phyloP scores from a whole-genome alignment of 257 asterid species.

The Solanum okadae region DNA sequence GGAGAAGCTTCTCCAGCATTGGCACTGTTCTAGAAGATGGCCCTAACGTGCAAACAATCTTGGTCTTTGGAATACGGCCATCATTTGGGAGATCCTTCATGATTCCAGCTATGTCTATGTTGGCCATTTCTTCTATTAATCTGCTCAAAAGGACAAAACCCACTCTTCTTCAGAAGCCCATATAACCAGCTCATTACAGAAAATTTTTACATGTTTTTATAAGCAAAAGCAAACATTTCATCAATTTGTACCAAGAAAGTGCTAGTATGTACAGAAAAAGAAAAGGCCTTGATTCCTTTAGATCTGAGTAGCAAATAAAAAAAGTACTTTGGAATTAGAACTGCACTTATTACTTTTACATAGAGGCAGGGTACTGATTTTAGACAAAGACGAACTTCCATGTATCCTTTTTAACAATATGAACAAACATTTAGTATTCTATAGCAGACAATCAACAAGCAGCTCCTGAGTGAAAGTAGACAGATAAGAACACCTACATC shows the following conservation, averaged over 20 bases:
- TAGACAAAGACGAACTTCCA: background rate
- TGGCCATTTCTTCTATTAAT: constrained; percentile 31
- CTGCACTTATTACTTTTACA: background rate
- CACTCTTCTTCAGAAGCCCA: background rate
- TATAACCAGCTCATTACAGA: background rate
- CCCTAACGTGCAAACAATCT: constrained; percentile 83
- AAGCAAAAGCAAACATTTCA: background rate
- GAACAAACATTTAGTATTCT: background rate
- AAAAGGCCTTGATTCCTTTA: background rate
- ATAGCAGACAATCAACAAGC: background rate
- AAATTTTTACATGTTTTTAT: background rate
- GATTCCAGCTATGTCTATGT: constrained; percentile 53
- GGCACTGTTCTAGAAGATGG: constrained; percentile 74
- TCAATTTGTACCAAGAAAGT: background rate
- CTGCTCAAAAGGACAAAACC: background rate
- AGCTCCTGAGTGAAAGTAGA: background rate
- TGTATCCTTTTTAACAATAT: background rate
- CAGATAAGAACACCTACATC: background rate
- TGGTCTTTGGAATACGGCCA: constrained; percentile 65
- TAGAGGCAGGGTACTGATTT: background rate
- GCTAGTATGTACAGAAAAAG: background rate
- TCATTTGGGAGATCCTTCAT: constrained; percentile 40
- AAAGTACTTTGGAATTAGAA: background rate
- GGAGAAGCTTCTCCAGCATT: constrained; percentile 72
- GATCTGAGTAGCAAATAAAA: background rate